Evolutionary conservation across 2,329 filamentous ascomycete species (phyloP), one percentile per base, ranked within the genome.

Genomic region (Colletotrichum endophyticum): DNA sequence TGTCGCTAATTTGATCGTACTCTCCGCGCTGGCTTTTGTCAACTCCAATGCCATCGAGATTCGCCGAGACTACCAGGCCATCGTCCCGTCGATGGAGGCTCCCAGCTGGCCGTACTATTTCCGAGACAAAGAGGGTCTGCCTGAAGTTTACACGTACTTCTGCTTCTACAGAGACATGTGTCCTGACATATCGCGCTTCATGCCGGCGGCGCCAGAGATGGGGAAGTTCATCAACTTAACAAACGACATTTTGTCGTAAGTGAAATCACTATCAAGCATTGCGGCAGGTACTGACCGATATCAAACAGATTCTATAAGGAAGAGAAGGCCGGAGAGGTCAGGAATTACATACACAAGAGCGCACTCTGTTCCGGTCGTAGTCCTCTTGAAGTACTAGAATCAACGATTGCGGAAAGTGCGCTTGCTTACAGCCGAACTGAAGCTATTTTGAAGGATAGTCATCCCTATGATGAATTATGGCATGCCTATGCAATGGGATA

Each of bases 231-330:
- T 82, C 34, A 79, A 78, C 22, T 66, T 82, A 8, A 79, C 78
- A 3, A 83, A 83, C 57, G 81, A 83, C 61, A 79, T 82, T 7
- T 19, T 83, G 49, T 83, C 81, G 82, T 82, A 53, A 76, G 81
- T 79, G 13, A 30, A 12, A 44, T 32, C 9, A 8, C 3, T 6
- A 44, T 15, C 19, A 8, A 19, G 11, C 4, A 12, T 22, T 57
- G 3, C 9, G 2, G 2, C 12, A 49, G 5, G 5, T 3, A 12
- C 39, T 69, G n/a, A 30, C 4, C 8, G 4, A 8, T 9, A n/a
- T 13, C 1, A 15, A 12, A 1, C 34, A 83, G 80, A 3, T 83
- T 83, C 61, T 82, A 83, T 22, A 83, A 83, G 11, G 82, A 83
- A 63, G 81, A 83, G 44, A 76, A 76, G 39, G 80, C 77, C 0